Base-by-base conservation (phyloP, 2,329 filamentous ascomycete species). In the Aspergillus flavus region DNA sequence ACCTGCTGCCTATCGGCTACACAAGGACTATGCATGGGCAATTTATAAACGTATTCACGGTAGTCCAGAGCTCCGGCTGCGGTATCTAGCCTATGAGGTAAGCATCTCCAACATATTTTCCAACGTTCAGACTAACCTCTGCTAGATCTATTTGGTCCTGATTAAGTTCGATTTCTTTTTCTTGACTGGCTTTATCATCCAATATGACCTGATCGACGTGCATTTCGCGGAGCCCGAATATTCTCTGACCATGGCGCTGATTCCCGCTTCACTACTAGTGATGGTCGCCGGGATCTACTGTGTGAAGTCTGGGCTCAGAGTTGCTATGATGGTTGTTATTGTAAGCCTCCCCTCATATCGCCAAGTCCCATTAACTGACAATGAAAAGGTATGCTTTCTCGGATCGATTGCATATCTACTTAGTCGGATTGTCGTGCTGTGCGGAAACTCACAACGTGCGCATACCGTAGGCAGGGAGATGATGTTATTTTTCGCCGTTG, bases 161-260 rank as follows among this genome's bases (percentile, higher is more conserved):
- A 57, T 67, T 26, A 69, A 69, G 32, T 39, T 68, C 16, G 60
- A 65, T 19, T 62, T 64, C 43, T 69, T 59, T 28, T 70, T 69
- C 52, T 48, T 67, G 1, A 54, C 68, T n/a, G 61, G 63, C 5
- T 70, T 70, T 23, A 61, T 70, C 14, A 30, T 70, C 12, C 68
- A 70, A 26, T 70, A 70, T 46, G 54, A 62, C 21, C 50, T 69
- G 1, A 60, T 70, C 46, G 64, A 68, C 39, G 67, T 70, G 4
- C 68, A 70, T 53, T 70, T 66, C 19, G 21, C 60, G 10, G 64
- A 67, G 46, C 67, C 67, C 12, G 68, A 70, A 30, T 70, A 64
- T 28, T 58, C 60, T 1, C 45, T 70, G 5, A 70, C 68, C 7
- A 50, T 66, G 59, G 61, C 61, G 2, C 36, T 70, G n/a, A 61